Conservation (phyloP, 192 early-diverging fungal genomes). For the Paraglomus brasilianum region DNA sequence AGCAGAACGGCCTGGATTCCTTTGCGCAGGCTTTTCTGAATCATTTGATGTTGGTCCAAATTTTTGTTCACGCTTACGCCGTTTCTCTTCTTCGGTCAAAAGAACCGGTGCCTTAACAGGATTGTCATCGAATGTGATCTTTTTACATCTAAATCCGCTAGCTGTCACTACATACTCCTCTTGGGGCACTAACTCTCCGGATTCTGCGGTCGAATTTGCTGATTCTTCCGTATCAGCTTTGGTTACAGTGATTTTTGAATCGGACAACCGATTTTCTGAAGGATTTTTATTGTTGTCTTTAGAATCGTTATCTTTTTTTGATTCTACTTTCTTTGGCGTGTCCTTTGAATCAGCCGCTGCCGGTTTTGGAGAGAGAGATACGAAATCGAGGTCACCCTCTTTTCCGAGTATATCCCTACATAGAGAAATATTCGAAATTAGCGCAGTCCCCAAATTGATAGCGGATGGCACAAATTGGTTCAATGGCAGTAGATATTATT, state of each 20-base stretch:
- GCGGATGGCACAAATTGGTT: neutral
- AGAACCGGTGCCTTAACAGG: slow-evolving; percentile 17
- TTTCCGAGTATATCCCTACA: neutral
- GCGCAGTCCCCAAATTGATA: neutral
- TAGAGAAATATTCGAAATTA: slow-evolving; percentile 13
- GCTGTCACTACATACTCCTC: slow-evolving; percentile 17
- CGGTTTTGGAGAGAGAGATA: no score
- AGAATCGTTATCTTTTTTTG: neutral
- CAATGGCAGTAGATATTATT: neutral
- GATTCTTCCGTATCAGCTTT: neutral
- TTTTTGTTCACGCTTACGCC: slow-evolving; percentile 47
- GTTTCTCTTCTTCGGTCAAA: slow-evolving; percentile 44
- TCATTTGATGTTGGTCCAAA: slow-evolving; percentile 52
- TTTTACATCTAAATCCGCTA: slow-evolving; percentile 18
- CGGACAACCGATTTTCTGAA: no score
- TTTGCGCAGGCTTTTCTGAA: no score
- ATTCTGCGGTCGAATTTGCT: neutral
- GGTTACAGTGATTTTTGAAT: neutral
- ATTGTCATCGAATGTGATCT: slow-evolving; percentile 19
- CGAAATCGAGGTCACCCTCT: no score
- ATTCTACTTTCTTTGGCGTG: neutral
- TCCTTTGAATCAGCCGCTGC: neutral
- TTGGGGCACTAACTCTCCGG: neutral
- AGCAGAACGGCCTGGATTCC: no score
- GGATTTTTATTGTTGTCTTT: slow-evolving; percentile 1